Evolutionary conservation across 257 asterid genomes (phyloP).

Genomic region (Gentiana dahurica): DNA sequence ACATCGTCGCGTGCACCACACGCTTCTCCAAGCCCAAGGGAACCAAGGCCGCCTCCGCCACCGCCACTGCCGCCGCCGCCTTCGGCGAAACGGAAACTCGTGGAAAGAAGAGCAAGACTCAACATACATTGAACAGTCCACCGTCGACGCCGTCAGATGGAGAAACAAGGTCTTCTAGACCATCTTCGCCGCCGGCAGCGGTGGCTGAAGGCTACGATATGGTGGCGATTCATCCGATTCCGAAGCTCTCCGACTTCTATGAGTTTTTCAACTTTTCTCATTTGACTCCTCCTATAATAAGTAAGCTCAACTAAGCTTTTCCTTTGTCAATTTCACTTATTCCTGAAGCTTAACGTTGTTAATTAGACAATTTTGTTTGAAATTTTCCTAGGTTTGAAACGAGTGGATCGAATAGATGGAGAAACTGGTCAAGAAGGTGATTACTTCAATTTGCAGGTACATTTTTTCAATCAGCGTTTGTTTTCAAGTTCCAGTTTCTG

Average conservation of each 20-base stretch:
- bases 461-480: neutral
- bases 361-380: neutral
- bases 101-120: constrained; percentile 36
- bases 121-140: constrained; percentile 27
- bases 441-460: constrained; percentile 87
- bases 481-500: neutral
- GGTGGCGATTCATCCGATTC: constrained; percentile 96
- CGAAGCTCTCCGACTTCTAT: constrained; percentile 95
- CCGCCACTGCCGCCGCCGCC: constrained; percentile 11
- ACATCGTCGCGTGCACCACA: constrained; percentile 91
- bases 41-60: constrained; percentile 15
- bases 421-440: constrained; percentile 56
- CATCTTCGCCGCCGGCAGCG: constrained; percentile 40
- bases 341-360: neutral
- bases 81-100: constrained; percentile 36
- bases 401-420: constrained; percentile 36
- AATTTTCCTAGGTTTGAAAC: constrained; percentile 49
- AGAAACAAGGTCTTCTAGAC: constrained; percentile 33
- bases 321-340: neutral
- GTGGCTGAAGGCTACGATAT: constrained; percentile 59
- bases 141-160: constrained; percentile 42
- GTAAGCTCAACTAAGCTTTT: constrained; percentile 30
- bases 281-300: constrained; percentile 69
- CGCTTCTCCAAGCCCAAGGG: constrained; percentile 73
- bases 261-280: constrained; percentile 88